Evolutionary conservation across 345 rosid species (phyloP).

Genomic region (rapeseed (Brassica napus)): DNA sequence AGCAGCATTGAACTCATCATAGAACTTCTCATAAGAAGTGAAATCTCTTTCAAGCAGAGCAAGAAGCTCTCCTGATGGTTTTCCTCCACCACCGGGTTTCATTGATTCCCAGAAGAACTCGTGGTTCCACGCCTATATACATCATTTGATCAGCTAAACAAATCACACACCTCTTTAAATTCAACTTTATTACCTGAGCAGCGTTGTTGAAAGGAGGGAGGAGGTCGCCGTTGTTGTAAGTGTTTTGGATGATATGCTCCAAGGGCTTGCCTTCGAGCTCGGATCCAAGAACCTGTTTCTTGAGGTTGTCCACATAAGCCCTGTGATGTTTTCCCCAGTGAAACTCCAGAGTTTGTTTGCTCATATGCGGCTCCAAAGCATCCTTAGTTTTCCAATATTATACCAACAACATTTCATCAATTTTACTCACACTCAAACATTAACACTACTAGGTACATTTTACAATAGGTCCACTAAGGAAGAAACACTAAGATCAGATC

Average conservation of each 20-base stretch:
- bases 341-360: slow-evolving; percentile 70
- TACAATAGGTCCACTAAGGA: no score
- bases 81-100: slow-evolving; percentile 92
- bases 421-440: no score
- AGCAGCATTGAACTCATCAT: slow-evolving; percentile 61
- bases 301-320: slow-evolving; percentile 81
- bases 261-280: slow-evolving; percentile 63
- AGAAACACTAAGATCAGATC: neutral
- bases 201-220: slow-evolving; percentile 94
- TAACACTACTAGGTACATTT: no score
- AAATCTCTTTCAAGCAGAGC: slow-evolving; percentile 81
- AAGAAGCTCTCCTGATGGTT: slow-evolving; percentile 83
- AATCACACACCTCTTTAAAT: neutral
- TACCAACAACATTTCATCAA: neutral
- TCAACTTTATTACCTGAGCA: slow-evolving; percentile 61
- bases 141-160: neutral
- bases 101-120: slow-evolving; percentile 95
- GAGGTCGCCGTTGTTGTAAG: slow-evolving; percentile 74
- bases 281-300: slow-evolving; percentile 78
- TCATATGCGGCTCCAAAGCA: slow-evolving; percentile 95
- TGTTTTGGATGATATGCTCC: slow-evolving; percentile 53
- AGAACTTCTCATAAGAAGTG: slow-evolving; percentile 72
- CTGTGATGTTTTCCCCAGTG: slow-evolving; percentile 98
- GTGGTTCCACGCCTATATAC: slow-evolving; percentile 83
- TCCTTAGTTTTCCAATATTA: slow-evolving; percentile 44